Percentiles rank a stretch among this genome's conserved stretches.
Conservation (phyloP, 257 asterid genomes). For the Ehretia macrophylla region DNA sequence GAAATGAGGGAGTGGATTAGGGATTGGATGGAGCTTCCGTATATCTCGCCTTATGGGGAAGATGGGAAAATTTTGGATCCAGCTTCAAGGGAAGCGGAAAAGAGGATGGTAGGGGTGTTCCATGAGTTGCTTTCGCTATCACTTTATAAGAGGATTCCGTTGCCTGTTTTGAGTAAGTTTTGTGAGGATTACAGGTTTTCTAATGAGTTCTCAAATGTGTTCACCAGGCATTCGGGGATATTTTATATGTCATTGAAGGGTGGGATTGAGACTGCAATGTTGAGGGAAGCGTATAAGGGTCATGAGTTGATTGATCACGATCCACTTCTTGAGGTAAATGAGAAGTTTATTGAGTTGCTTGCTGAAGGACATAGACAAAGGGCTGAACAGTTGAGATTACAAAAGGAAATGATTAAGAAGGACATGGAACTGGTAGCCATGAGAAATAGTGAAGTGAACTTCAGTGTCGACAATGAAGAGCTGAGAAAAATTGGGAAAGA, state of each 20-base stretch:
- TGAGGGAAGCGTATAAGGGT: conserved; percentile 85
- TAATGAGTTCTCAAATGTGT: conserved; percentile 66
- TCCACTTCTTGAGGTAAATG: conserved; percentile 49
- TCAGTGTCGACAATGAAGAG: conserved; percentile 1
- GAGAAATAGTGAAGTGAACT: conserved; percentile 2
- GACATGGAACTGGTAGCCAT: conserved; percentile 44
- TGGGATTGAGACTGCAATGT: conserved; percentile 79
- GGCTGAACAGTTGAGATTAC: conserved; percentile 44
- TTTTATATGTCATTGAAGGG: conserved; percentile 85
- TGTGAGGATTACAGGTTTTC: conserved; percentile 77
- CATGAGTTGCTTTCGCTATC: conserved; percentile 83
- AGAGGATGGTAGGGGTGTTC: conserved; percentile 81
- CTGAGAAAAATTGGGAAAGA: background rate
- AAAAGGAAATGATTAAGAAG: conserved; percentile 33
- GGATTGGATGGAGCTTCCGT: conserved; percentile 91
- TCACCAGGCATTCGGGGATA: conserved; percentile 84
- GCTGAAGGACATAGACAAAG: conserved; percentile 53
- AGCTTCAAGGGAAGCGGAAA: conserved; percentile 81
- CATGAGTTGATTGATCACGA: conserved; percentile 36
- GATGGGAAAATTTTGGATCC: conserved; percentile 59
- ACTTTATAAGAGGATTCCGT: conserved; percentile 61
- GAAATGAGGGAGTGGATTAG: conserved; percentile 95
- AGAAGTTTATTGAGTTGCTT: conserved; percentile 66
- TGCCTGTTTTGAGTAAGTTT: conserved; percentile 64
- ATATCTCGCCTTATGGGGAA: conserved; percentile 78